Evolutionary conservation across 169 alveolate genomes (phyloP).

Genomic region (Cyclospora cayetanensis): DNA sequence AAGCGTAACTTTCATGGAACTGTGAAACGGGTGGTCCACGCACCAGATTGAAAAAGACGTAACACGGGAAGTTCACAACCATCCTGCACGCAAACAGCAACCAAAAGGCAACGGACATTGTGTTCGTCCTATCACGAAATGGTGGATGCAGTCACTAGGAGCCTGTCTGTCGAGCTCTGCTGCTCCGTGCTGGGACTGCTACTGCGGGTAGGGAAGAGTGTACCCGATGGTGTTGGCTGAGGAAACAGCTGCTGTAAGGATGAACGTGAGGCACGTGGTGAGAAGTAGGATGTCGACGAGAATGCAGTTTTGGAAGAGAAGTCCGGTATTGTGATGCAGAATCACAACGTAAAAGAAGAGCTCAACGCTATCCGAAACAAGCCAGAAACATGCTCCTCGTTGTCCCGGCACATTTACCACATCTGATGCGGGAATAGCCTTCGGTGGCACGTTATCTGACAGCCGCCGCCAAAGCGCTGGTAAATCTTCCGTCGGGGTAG

Average conservation of each 20-base stretch:
- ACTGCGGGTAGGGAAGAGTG: neutral
- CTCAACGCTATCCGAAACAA: constrained; percentile 84
- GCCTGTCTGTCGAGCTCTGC: neutral
- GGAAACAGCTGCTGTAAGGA: constrained; percentile 81
- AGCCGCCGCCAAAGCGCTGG: neutral
- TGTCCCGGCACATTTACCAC: constrained; percentile 6
- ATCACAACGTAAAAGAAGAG: constrained; percentile 85
- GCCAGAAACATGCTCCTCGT: constrained; percentile 76
- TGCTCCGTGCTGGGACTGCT: neutral
- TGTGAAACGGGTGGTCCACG: too few relatives aligned
- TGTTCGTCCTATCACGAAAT: neutral
- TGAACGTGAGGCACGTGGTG: constrained; percentile 84
- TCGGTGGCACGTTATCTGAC: neutral
- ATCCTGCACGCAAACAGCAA: too few relatives aligned
- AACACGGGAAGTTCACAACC: constrained; percentile 62
- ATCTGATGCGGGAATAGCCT: neutral
- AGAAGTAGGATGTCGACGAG: constrained; percentile 84
- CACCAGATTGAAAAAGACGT: constrained; percentile 66
- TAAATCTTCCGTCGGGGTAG: neutral
- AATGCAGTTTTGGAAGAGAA: constrained; percentile 86
- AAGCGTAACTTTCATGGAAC: too few relatives aligned
- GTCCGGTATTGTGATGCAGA: constrained; percentile 86
- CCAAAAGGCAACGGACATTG: too few relatives aligned
- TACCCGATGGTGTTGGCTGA: constrained; percentile 79
- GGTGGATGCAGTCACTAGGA: neutral